Evolutionary conservation across 495 filamentous ascomycete species (phyloP).

Genomic region (Penicillium samsonianum): DNA sequence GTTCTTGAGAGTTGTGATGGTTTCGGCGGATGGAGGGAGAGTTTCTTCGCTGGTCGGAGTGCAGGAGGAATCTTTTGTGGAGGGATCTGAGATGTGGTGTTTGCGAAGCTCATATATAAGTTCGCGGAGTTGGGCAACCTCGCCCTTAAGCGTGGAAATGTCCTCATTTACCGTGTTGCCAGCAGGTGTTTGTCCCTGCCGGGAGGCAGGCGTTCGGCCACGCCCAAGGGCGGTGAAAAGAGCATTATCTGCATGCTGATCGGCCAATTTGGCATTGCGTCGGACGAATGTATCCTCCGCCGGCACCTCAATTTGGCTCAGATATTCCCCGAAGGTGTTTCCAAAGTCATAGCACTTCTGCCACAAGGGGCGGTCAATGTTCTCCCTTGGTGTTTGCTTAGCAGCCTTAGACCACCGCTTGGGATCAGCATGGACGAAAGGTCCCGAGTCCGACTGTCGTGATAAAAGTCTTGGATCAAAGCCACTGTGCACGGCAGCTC

Average conservation of each 20-base stretch:
- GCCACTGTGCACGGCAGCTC: constrained; percentile 41
- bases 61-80: constrained; percentile 14
- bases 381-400: constrained; percentile 14
- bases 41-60: constrained; percentile 2
- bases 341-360: constrained; percentile 44
- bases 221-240: constrained; percentile 24
- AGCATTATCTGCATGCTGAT: constrained; percentile 31
- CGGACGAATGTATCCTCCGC: constrained; percentile 16
- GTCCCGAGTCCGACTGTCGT: constrained; percentile 32
- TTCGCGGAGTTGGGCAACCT: constrained; percentile 38
- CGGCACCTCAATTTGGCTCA: constrained; percentile 26
- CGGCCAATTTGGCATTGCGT: constrained; percentile 27
- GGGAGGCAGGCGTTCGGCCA: constrained; percentile 3
- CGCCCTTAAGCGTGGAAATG: constrained; percentile 31
- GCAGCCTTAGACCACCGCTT: constrained; percentile 36
- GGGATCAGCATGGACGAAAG: constrained; percentile 25
- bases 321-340: constrained; percentile 27
- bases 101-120: constrained; percentile 37
- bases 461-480: constrained; percentile 32
- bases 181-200: background rate
- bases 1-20: background rate
- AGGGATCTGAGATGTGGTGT: constrained; percentile 23
- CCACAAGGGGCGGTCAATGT: constrained; percentile 26
- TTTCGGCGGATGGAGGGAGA: constrained; percentile 1
- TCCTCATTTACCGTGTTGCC: constrained; percentile 24